phyloP scores from a whole-genome alignment of 768 basidiomycete species.

The Nidula microcarpa region DNA sequence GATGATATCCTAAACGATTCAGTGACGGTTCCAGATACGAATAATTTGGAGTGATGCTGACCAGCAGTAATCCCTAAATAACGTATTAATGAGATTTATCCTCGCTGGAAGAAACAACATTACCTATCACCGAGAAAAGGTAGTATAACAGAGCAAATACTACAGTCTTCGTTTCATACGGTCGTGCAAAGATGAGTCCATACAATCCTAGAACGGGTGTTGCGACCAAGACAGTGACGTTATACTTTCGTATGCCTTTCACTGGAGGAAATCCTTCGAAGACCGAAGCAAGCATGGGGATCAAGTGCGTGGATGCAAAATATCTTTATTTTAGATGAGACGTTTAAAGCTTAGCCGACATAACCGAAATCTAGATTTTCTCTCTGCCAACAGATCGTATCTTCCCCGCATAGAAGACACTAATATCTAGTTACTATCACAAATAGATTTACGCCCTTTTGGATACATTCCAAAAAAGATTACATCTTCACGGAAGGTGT shows the following conservation, averaged over 20 bases:
- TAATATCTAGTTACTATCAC: too few relatives aligned
- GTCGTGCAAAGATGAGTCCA: conserved; percentile 51
- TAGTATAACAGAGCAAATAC: conserved; percentile 71
- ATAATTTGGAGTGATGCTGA: conserved; percentile 50
- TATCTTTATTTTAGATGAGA: too few relatives aligned
- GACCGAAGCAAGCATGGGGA: conserved; percentile 1
- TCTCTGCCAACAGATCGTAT: too few relatives aligned
- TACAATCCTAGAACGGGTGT: conserved; percentile 72
- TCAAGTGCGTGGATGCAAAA: too few relatives aligned
- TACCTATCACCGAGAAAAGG: conserved; percentile 83
- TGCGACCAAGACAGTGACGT: conserved; percentile 61
- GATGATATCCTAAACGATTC: conserved; percentile 60
- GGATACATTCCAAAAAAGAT: too few relatives aligned
- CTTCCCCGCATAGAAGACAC: too few relatives aligned
- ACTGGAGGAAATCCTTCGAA: conserved; percentile 41
- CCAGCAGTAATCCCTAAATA: conserved; percentile 42
- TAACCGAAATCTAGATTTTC: too few relatives aligned
- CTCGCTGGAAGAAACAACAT: conserved; percentile 11
- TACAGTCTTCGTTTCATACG: conserved; percentile 49
- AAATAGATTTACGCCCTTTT: too few relatives aligned
- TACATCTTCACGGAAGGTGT: too few relatives aligned
- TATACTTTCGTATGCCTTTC: conserved; percentile 72
- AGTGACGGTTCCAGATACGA: neutral
- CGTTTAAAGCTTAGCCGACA: too few relatives aligned
- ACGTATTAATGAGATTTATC: conserved; percentile 6